Base-by-base conservation (phyloP, 1,284 basidiomycete species). In the Ganoderma leucocontextum region DNA sequence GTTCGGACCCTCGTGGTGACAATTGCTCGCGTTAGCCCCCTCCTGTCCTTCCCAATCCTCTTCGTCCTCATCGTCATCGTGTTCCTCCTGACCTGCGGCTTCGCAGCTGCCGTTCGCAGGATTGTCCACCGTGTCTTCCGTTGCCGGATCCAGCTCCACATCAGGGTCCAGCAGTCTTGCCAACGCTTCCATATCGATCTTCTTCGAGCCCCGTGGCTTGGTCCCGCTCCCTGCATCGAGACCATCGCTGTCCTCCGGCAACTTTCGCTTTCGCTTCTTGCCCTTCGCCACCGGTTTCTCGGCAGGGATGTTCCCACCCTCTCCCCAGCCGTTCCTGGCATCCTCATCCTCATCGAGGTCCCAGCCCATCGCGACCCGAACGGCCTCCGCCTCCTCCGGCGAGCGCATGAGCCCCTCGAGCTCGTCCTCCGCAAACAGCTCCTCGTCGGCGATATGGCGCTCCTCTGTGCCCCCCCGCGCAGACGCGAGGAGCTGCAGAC, bases 401-500 rank as follows among this genome's bases (percentile, higher is more conserved):
- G 59, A 74, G 53, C 85, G 74, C 13, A 86, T 58, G 22, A 85
- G 33, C 5, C 76, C 79, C 59, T 85, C 85, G 17, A 86, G 68
- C 69, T 85, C 84, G 35, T 81, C 84, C 35, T 79, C 78, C 9
- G 75, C 77, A 61, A 85, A 85, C 52, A 85, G 75, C 60, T 86
- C 85, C 38, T 86, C 83, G 64, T 85, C 85, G 5, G 73, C 63
- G 25, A 86, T 78, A 35, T 76, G 65, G 9, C 74, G 71, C 42
- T 82, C 82, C 6, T 78, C 77, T 33, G 82, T 81, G 5, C 86
- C 87, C 62, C 89, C 87, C 53, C 89, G 86, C 47, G 82, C 80
- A 12, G 82, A 78, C 0, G 82, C 78, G 36, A 93, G 83, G 22
- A 89, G 78, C 73, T 92, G 89, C 17, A 93, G 82, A 44, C 91